Conservation (phyloP, 495 filamentous ascomycete species). For the Massariosphaeria phaeospora region DNA sequence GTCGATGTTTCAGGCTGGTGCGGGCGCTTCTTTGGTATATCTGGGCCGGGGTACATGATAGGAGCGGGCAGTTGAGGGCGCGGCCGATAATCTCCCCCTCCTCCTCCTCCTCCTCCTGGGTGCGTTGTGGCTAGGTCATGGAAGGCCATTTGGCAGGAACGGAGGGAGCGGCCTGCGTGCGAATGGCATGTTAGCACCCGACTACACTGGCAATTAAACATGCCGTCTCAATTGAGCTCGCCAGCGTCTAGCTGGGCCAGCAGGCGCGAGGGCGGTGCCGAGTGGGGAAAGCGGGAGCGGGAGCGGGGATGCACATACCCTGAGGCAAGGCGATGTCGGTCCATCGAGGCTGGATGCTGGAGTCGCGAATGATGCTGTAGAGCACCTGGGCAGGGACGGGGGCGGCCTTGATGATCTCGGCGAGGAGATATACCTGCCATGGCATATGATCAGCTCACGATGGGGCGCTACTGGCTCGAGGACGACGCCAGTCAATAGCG, state of each 20-base stretch:
- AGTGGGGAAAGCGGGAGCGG: conserved; percentile 1
- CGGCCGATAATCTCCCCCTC: conserved; percentile 21
- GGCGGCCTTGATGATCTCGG: conserved; percentile 59
- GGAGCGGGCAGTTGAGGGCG: conserved; percentile 22
- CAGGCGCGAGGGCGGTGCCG: background rate
- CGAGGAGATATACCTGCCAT: conserved; percentile 49
- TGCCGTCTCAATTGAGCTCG: background rate
- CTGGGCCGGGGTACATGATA: conserved; percentile 25
- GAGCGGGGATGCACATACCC: conserved; percentile 37
- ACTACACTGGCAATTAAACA: background rate
- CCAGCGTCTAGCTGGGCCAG: conserved; percentile 8
- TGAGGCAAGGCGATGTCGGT: conserved; percentile 54
- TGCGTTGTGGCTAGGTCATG: conserved; percentile 24
- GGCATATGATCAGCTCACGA: conserved; percentile 13
- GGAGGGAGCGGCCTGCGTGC: conserved; percentile 44
- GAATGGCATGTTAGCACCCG: conserved; percentile 5
- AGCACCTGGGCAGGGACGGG: conserved; percentile 49
- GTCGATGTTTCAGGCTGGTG: conserved; percentile 24
- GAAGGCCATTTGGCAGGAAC: conserved; percentile 40
- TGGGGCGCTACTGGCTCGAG: conserved; percentile 8
- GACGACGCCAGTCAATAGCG: background rate
- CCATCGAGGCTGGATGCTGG: conserved; percentile 52
- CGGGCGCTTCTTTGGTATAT: conserved; percentile 32
- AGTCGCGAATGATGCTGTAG: conserved; percentile 48
- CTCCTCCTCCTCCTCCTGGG: too few species aligned